Percentiles rank a stretch among this genome's conserved stretches.
Conservation (phyloP, 371 early-diverging fungal species). For the Ordospora colligata region DNA sequence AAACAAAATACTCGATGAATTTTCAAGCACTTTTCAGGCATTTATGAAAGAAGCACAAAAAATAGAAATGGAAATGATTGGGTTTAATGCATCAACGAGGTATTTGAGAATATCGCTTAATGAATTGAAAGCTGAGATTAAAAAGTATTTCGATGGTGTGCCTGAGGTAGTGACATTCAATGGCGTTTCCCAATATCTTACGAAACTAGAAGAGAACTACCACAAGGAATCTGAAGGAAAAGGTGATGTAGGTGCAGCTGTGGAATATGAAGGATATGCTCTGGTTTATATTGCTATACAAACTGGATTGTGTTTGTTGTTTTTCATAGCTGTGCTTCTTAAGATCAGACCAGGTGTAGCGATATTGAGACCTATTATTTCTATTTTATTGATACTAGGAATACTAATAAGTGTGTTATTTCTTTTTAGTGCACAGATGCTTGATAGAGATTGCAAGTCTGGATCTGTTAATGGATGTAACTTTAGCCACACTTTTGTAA, state of each 20-base stretch:
- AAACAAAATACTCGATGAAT: not conserved
- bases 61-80: slow-evolving; percentile 20
- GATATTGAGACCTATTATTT: not conserved
- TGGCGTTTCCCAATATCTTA: slow-evolving; percentile 2
- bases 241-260: not conserved
- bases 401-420: slow-evolving; percentile 5
- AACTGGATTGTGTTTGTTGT: not conserved
- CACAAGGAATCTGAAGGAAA: not conserved
- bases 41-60: slow-evolving; percentile 15
- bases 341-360: not conserved
- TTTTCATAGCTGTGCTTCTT: not conserved
- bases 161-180: not conserved
- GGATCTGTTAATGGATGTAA: slow-evolving; percentile 32
- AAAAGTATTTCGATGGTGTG: slow-evolving; percentile 5
- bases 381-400: not conserved
- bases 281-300: not conserved
- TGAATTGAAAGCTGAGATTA: slow-evolving; percentile 16
- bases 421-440: slow-evolving; percentile 25
- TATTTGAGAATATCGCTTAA: slow-evolving; percentile 10
- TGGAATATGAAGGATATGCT: not conserved
- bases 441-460: slow-evolving; percentile 39
- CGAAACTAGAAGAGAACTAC: not conserved
- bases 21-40: slow-evolving; percentile 3
- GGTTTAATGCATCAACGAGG: slow-evolving; percentile 20
- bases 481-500: not conserved